phyloP scores from a whole-genome alignment of 2,329 filamentous ascomycete genomes.

The Penicillium aurantiogriseum region DNA sequence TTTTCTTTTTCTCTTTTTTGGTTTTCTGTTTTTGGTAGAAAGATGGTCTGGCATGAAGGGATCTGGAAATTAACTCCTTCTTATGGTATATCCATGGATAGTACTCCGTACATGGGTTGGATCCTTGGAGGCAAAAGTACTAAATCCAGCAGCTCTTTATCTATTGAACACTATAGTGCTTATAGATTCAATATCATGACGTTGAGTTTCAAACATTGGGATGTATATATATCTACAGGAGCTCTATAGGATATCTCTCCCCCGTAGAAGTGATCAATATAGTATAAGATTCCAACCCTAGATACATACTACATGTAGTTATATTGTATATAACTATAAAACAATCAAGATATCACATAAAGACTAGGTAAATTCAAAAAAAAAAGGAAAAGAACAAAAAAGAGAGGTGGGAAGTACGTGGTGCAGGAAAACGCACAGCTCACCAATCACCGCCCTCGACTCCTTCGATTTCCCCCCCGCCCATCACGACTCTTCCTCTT shows the following conservation, averaged over 20 bases:
- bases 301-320: background rate
- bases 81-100: background rate
- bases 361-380: background rate
- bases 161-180: background rate
- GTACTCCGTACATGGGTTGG: background rate
- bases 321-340: background rate
- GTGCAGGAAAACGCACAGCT: slow-evolving; percentile 13
- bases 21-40: background rate
- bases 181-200: background rate
- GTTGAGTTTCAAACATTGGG: background rate
- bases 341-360: background rate
- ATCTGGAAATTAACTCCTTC: background rate
- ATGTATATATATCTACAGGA: background rate
- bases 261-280: background rate
- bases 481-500: slow-evolving; percentile 9
- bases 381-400: slow-evolving; percentile 1
- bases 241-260: background rate
- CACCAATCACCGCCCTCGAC: slow-evolving; percentile 27
- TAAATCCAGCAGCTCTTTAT: background rate
- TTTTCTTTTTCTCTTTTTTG: background rate
- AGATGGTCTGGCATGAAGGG: background rate
- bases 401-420: slow-evolving; percentile 9
- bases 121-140: background rate
- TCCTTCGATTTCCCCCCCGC: slow-evolving; percentile 10
- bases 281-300: background rate